Conservation (phyloP, 1,284 basidiomycete genomes). For the Ceratobasidium theobromae region DNA sequence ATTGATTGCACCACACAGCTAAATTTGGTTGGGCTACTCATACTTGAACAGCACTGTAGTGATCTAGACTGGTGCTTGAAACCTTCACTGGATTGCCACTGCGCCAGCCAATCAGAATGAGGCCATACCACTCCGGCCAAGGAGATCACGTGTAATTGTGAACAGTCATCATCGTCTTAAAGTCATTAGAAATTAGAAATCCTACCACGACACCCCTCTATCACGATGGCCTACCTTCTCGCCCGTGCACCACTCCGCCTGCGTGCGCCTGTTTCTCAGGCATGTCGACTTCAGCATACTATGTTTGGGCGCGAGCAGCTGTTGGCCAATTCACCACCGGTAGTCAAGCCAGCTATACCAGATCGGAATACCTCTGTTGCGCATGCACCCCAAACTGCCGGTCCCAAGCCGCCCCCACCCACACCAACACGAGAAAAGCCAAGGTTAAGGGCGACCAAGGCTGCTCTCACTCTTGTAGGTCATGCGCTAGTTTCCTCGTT, state of each 20-base stretch:
- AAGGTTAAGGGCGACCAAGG: conserved; percentile 72
- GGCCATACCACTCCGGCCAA: background rate
- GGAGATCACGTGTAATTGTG: background rate
- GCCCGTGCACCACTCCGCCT: conserved; percentile 9
- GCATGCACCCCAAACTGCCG: conserved; percentile 65
- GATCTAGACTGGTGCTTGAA: too few relatives aligned
- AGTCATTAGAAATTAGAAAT: conserved; percentile 25
- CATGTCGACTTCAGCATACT: conserved; percentile 12
- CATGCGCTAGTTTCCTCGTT: conserved; percentile 31
- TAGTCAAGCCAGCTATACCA: conserved; percentile 21
- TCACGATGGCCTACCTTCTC: conserved; percentile 16
- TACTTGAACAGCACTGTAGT: too few relatives aligned
- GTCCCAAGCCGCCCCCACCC: conserved; percentile 66
- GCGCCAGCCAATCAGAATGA: conserved; percentile 24
- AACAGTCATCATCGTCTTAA: background rate
- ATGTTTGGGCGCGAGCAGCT: conserved; percentile 12
- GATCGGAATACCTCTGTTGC: background rate
- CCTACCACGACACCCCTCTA: background rate
- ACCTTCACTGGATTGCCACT: too few relatives aligned
- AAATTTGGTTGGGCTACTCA: too few relatives aligned
- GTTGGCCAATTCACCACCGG: conserved; percentile 31
- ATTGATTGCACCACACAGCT: too few relatives aligned
- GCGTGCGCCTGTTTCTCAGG: conserved; percentile 4
- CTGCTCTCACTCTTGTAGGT: conserved; percentile 74
- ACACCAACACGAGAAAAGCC: conserved; percentile 64